phyloP scores from a whole-genome alignment of 345 rosid species.

The Sonneratia alba region DNA sequence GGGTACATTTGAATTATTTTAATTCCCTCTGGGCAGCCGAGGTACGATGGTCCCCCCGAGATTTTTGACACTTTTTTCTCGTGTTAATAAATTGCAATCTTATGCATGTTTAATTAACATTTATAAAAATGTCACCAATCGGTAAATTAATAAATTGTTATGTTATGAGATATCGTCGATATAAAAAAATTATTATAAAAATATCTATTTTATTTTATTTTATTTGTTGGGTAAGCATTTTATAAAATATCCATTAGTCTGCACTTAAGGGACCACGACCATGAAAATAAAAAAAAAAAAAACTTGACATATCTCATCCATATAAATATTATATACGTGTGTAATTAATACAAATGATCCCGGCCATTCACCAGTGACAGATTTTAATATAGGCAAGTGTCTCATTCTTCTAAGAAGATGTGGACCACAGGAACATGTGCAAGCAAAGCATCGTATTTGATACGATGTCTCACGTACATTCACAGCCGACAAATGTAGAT shows the following conservation, averaged over 20 bases:
- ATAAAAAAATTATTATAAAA: too few species aligned
- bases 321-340: too few species aligned
- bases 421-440: too few species aligned
- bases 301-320: not conserved
- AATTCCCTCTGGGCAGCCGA: not conserved
- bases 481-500: too few species aligned
- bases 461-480: too few species aligned
- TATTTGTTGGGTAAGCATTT: not conserved
- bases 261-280: slow-evolving; percentile 22
- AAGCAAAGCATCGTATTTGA: too few species aligned
- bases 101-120: not conserved
- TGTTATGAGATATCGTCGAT: too few species aligned
- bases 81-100: not conserved
- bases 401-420: slow-evolving; percentile 8
- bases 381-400: slow-evolving; percentile 3
- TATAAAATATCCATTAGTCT: not conserved
- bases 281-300: not conserved
- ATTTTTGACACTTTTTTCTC: not conserved
- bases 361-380: slow-evolving; percentile 6
- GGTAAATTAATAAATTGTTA: too few species aligned
- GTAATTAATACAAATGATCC: not conserved
- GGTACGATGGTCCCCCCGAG: slow-evolving; percentile 27
- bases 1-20: slow-evolving; percentile 8
- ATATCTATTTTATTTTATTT: too few species aligned
- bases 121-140: too few species aligned